Conservation (phyloP, 148 eudicot genomes). For the Cornus controversa region DNA sequence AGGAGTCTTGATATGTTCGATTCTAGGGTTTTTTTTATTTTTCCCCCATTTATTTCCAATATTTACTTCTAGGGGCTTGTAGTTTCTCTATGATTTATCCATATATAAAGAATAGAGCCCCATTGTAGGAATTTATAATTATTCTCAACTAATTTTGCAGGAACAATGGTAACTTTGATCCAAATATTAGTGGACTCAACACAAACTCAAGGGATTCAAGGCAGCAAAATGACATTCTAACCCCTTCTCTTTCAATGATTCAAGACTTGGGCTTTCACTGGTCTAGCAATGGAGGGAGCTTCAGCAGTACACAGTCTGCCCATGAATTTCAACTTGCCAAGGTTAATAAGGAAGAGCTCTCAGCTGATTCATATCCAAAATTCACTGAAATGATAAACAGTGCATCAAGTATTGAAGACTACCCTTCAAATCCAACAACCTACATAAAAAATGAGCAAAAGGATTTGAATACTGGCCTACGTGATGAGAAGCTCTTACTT, state of each 20-base stretch:
- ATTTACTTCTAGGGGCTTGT: background rate
- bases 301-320: slow-evolving; percentile 21
- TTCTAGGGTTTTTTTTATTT: background rate
- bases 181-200: slow-evolving; percentile 25
- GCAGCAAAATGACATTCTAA: slow-evolving; percentile 21
- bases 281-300: slow-evolving; percentile 17
- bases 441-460: slow-evolving; percentile 25
- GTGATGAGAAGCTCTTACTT: slow-evolving; percentile 34
- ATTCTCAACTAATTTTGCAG: slow-evolving; percentile 29
- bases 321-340: slow-evolving; percentile 27
- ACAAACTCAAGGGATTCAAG: slow-evolving; percentile 15
- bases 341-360: slow-evolving; percentile 29
- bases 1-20: background rate
- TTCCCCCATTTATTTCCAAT: no score
- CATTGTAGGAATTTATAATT: background rate
- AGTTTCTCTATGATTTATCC: no score
- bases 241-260: slow-evolving; percentile 33
- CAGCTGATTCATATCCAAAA: slow-evolving; percentile 23
- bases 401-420: slow-evolving; percentile 29
- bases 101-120: no score
- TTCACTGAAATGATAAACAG: slow-evolving; percentile 44
- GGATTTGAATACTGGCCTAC: slow-evolving; percentile 8
- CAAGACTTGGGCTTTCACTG: slow-evolving; percentile 49
- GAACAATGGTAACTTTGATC: slow-evolving; percentile 32
- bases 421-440: slow-evolving; percentile 14